Evolutionary conservation across 108 stramenopile genomes (phyloP).

Genomic region (Discostella pseudostelligera): DNA sequence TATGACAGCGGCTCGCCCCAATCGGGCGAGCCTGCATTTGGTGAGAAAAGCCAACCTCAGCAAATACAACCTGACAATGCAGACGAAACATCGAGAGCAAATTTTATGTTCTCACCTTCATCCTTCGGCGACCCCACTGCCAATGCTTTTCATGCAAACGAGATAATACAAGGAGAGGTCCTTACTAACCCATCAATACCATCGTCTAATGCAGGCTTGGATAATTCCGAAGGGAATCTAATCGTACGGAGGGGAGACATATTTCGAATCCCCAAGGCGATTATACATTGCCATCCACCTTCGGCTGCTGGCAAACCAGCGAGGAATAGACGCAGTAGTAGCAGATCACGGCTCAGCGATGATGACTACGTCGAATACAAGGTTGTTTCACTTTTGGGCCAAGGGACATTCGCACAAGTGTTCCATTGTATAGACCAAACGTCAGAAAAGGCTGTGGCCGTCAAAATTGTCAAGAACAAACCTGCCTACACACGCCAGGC

Average conservation of each 20-base stretch:
- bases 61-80: neutral
- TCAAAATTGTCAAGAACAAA: constrained; percentile 97
- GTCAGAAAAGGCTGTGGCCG: constrained; percentile 76
- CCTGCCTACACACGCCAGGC: constrained; percentile 94
- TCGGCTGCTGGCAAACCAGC: neutral
- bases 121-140: neutral
- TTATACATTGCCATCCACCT: constrained; percentile 44
- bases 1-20: neutral
- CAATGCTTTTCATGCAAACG: neutral
- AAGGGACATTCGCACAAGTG: constrained; percentile 98
- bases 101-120: neutral
- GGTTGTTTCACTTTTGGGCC: constrained; percentile 80
- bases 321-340: neutral
- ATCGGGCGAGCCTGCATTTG: neutral
- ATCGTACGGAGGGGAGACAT: constrained; percentile 69
- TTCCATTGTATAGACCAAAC: constrained; percentile 76
- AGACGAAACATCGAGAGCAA: neutral
- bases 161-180: constrained; percentile 51
- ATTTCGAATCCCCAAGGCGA: constrained; percentile 50
- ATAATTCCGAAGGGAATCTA: constrained; percentile 79
- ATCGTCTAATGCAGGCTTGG: constrained; percentile 59
- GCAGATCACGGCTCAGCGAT: constrained; percentile 7
- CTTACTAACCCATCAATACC: constrained; percentile 74
- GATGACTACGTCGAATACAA: constrained; percentile 41
- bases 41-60: too few species aligned